Evolutionary conservation across 169 alveolate species (phyloP).

Genomic region (Plasmodium reichenowi): DNA sequence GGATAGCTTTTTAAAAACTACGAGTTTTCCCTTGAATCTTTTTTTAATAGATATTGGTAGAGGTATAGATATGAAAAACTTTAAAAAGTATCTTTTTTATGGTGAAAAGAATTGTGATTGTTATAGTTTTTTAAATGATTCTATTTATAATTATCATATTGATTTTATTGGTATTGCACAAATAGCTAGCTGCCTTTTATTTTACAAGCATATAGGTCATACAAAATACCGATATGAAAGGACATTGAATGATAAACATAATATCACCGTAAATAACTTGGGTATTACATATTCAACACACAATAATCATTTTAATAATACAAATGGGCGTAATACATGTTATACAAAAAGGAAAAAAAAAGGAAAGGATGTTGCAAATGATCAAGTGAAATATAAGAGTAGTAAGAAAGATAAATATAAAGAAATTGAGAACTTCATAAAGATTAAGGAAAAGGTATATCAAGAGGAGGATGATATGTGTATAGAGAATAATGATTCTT

Average conservation of each 20-base stretch:
- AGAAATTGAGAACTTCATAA: constrained; percentile 57
- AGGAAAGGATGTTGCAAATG: too few relatives aligned
- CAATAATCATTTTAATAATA: constrained; percentile 28
- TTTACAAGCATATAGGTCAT: constrained; percentile 46
- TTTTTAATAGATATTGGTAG: constrained; percentile 64
- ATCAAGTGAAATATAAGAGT: not conserved
- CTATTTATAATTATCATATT: constrained; percentile 51
- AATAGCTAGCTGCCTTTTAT: constrained; percentile 73
- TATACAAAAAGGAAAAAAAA: constrained; percentile 6
- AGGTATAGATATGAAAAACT: constrained; percentile 53
- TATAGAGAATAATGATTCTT: not conserved
- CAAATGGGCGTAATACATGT: not conserved
- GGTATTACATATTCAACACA: constrained; percentile 57
- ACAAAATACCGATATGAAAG: constrained; percentile 49
- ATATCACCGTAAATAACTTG: constrained; percentile 18
- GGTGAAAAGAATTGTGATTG: constrained; percentile 73
- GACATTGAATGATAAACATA: constrained; percentile 18
- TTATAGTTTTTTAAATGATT: constrained; percentile 47
- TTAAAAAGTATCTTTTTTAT: constrained; percentile 49
- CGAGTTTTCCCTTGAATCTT: constrained; percentile 35
- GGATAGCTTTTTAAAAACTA: constrained; percentile 25
- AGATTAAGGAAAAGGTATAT: constrained; percentile 41
- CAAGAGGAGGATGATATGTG: constrained; percentile 18
- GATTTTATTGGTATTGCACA: constrained; percentile 74
- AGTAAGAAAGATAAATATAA: constrained; percentile 15